These are phyloP conservation scores for Boletus vermiculosoides DNA, from an alignment of 768 basidiomycete species.

Conservation along the genomic window DNA sequence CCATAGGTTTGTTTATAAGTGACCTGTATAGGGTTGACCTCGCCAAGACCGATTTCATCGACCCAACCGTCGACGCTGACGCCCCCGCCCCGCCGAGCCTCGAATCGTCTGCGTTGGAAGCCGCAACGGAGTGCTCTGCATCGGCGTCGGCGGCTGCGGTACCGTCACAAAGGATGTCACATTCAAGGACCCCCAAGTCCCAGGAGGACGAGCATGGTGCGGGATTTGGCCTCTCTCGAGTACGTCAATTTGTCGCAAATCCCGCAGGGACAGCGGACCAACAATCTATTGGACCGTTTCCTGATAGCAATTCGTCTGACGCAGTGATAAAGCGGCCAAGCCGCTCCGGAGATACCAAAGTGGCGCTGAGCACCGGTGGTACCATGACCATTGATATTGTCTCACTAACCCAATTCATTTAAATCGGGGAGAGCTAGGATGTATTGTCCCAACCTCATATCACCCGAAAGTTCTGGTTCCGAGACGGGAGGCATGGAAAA, in stretches of 20 bases:
- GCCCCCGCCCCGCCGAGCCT: slow-evolving; percentile 14
- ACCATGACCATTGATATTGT: neutral
- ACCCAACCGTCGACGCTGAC: slow-evolving; percentile 32
- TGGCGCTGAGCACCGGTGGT: too few relatives aligned
- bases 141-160: slow-evolving; percentile 26
- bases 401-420: neutral
- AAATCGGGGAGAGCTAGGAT: neutral
- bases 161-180: slow-evolving; percentile 56
- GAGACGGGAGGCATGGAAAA: neutral
- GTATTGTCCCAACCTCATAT: neutral
- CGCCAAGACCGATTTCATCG: slow-evolving; percentile 60
- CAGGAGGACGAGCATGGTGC: slow-evolving; percentile 72
- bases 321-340: neutral
- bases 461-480: neutral
- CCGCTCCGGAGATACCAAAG: neutral
- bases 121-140: slow-evolving; percentile 5
- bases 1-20: too few relatives aligned
- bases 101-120: slow-evolving; percentile 30
- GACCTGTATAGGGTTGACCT: slow-evolving; percentile 8
- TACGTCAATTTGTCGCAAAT: slow-evolving; percentile 2
- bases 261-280: neutral
- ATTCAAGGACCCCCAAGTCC: slow-evolving; percentile 55
- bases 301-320: neutral
- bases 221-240: slow-evolving; percentile 40
- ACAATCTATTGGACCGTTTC: neutral